Percentiles rank a stretch among this genome's conserved stretches.
Conservation (phyloP, 345 rosid genomes). For the Eucalyptus coolabah region DNA sequence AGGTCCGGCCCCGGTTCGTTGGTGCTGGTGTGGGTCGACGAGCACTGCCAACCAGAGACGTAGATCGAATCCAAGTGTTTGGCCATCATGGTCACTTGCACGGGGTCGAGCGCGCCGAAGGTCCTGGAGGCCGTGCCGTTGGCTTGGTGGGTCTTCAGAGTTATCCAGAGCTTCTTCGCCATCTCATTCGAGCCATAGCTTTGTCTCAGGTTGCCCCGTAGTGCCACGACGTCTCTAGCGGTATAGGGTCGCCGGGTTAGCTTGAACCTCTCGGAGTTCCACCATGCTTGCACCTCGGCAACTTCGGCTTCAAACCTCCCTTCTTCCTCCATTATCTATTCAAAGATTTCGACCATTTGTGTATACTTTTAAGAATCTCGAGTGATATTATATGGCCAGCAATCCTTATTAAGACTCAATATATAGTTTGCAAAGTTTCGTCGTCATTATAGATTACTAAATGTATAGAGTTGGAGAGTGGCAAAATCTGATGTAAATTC, state of each 20-base stretch:
- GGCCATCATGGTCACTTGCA: conserved; percentile 97
- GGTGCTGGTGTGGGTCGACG: conserved; percentile 87
- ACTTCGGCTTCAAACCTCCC: conserved; percentile 83
- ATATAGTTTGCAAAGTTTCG: neutral
- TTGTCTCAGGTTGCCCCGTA: conserved; percentile 75
- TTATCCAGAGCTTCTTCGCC: conserved; percentile 86
- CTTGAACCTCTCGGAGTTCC: conserved; percentile 96
- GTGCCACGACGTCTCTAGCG: conserved; percentile 78
- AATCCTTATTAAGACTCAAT: neutral
- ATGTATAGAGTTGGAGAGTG: neutral
- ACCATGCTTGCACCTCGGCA: conserved; percentile 94
- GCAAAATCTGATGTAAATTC: neutral
- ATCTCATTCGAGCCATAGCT: conserved; percentile 77
- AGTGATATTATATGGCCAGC: neutral
- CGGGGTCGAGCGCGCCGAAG: conserved; percentile 90
- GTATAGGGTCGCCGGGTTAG: conserved; percentile 73
- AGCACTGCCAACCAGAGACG: conserved; percentile 99
- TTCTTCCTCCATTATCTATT: conserved; percentile 88
- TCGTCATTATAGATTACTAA: neutral
- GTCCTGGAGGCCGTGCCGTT: conserved; percentile 90
- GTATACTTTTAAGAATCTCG: neutral
- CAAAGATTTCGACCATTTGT: neutral
- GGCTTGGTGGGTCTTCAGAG: conserved; percentile 84
- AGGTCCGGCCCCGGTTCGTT: conserved; percentile 97
- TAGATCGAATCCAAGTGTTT: conserved; percentile 80